Conservation (phyloP, 2,329 filamentous ascomycete species). For the Metarhizium rileyi region DNA sequence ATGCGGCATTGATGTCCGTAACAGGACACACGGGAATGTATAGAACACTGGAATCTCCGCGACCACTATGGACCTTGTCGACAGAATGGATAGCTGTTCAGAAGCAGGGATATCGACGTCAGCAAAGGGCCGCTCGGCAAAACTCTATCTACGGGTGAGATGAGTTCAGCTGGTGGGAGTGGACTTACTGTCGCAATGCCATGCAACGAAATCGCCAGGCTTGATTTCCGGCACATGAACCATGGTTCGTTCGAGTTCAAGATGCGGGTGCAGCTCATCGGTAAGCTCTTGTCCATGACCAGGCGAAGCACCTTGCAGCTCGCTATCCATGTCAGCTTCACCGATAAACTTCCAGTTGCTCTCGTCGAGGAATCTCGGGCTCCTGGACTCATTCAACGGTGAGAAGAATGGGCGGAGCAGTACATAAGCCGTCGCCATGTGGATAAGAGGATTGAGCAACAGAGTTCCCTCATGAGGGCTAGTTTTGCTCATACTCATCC, state of each 20-base stretch:
- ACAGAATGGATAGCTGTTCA: constrained; percentile 62
- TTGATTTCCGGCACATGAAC: constrained; percentile 57
- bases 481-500: constrained; percentile 70
- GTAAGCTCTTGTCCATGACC: constrained; percentile 64
- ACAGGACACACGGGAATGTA: constrained; percentile 85
- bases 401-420: constrained; percentile 79
- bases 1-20: constrained; percentile 63
- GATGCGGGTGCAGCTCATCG: constrained; percentile 59
- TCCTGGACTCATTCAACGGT: constrained; percentile 24
- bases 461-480: constrained; percentile 70
- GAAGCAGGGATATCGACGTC: not conserved
- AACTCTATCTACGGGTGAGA: not conserved
- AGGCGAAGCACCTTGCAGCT: constrained; percentile 61
- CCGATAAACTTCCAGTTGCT: constrained; percentile 51
- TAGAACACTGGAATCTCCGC: constrained; percentile 67
- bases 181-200: constrained; percentile 65
- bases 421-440: constrained; percentile 67
- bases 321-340: constrained; percentile 36
- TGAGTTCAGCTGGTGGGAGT: not conserved
- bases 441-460: constrained; percentile 69
- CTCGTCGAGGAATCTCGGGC: constrained; percentile 33
- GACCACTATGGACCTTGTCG: constrained; percentile 65
- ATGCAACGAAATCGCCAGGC: constrained; percentile 71
- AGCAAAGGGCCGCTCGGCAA: not conserved
- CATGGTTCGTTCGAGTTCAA: constrained; percentile 58